Base-by-base conservation (phyloP, 2,329 filamentous ascomycete species). In the Ophiocordyceps robertsii region DNA sequence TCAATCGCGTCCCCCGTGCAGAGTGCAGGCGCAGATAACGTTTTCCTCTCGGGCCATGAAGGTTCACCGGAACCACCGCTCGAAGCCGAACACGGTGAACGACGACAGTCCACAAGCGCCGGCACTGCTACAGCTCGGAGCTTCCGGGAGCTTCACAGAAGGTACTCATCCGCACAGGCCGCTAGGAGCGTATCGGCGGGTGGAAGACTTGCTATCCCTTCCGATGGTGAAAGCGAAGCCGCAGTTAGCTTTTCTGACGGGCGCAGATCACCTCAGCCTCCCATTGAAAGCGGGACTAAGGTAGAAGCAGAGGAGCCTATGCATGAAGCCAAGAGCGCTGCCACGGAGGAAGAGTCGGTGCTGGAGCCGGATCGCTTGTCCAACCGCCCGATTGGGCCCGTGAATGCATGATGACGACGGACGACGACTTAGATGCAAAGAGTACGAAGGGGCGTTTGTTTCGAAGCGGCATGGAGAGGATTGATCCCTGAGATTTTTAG, bases 51-150 rank as follows among this genome's bases (percentile, higher is more conserved):
- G 6, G 62, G 69, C n/a, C 55, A 72, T 2, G 66, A 65, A 7
- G 63, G 65, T 17, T 60, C 65, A 6, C 53, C 63, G 3, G 65
- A 65, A n/a, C 55, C 57, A 14, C 56, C 19, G 19, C 19, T 19
- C 19, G 19, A 19, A 19, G 19, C 57, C 9, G 67, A 69, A n/a
- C 53, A 59, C n/a, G 57, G 54, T 11, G 69, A 68, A 32, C 72
- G 78, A 16, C 70, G 78, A 29, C 74, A 68, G 36, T 85, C 81
- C 2, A 73, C 78, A 17, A 84, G 79, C 49, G 70, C 70, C 13
- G 83, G 77, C 59, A 82, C 80, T 11, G 74, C 77, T 16, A 83
- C 81, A 3, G 77, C 77, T 1, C 67, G 71, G 51, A 84, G 79
- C 51, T 80, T 81, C 53, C 69, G 73, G 33, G 75, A 80, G 33